A percentile compares a stretch with the other conserved stretches of the same genome.
These are phyloP conservation scores for Rhynchosporium secalis DNA, from an alignment of 2,329 filamentous ascomycete genomes.

Conservation along the genomic window DNA sequence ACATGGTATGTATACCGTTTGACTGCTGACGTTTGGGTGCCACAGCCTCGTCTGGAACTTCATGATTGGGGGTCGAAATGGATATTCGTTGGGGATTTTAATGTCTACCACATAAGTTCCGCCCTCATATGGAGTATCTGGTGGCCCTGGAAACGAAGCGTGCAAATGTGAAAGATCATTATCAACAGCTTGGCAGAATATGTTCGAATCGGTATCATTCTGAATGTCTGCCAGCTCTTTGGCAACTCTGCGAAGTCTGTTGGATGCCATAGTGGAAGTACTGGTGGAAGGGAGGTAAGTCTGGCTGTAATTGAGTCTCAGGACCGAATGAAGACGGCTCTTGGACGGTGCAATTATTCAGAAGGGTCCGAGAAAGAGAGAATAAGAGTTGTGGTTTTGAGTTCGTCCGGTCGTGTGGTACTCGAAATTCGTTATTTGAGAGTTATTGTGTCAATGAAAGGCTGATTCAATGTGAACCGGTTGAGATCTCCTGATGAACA, in stretches of 20 bases:
- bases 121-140: slow-evolving; percentile 90
- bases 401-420: background rate
- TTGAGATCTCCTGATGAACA: background rate
- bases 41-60: slow-evolving; percentile 90
- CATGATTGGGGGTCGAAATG: slow-evolving; percentile 90
- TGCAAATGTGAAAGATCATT: slow-evolving; percentile 78
- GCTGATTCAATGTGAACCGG: background rate
- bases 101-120: slow-evolving; percentile 84
- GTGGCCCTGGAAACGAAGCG: slow-evolving; percentile 81
- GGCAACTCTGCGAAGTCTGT: slow-evolving; percentile 54
- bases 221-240: slow-evolving; percentile 79
- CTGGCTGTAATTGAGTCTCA: background rate
- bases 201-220: slow-evolving; percentile 73
- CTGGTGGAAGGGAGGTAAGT: background rate
- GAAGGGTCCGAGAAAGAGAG: background rate
- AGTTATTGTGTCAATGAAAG: background rate
- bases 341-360: background rate
- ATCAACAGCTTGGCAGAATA: slow-evolving; percentile 65
- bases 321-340: background rate
- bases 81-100: slow-evolving; percentile 82
- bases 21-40: slow-evolving; percentile 95
- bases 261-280: slow-evolving; percentile 35
- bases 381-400: background rate
- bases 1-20: slow-evolving; percentile 65
- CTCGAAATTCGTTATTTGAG: background rate